Base-by-base conservation (phyloP, 805 yeast genomes). In the Vanderwaltozyma polyspora region DNA sequence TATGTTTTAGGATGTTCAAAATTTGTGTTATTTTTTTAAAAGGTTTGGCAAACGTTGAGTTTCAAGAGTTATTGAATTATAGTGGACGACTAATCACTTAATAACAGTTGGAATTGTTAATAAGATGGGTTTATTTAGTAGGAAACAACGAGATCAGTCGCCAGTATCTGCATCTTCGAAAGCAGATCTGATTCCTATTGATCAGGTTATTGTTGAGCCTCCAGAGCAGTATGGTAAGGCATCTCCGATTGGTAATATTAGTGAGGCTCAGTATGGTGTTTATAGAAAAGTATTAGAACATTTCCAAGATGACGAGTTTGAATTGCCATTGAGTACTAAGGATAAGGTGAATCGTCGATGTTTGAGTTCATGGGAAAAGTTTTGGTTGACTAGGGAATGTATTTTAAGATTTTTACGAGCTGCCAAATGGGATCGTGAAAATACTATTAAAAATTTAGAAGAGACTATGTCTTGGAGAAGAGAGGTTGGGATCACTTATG, bases 381-480 rank as follows among this genome's bases (percentile, higher is more conserved):
- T 42, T 25, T 59, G 61, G 59, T 37, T 72, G 34, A 66, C 75
- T 5, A 62, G 67, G 44, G 78, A 72, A 45, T 70, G 78, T 44
- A 59, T 72, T 23, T 46, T 69, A 33, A 52, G 77, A 37, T 72
- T 68, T 41, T 55, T 72, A 30, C 54, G 73, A 28, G 76, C 76
- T 7, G 58, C 68, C 28, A 70, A 70, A 40, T 71, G 76, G 74
- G 59, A 67, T 37, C 47, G 46, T 0, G 60, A 62, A 8, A 52
- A 57, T 6, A 64, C 76, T 4, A 64, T 66, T 18, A 63, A 65
- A 36, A 51, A 71, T 35, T 49, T 72, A 9, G 64, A 62, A 28
- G 65, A 64, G 13, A 68, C 76, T 1, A 38, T 72, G n/a, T 52
- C 61, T 1, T 72, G 78, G 78, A 63, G 78, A 54, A 60, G 77